A percentile compares a stretch with the other conserved stretches of the same genome.
These are phyloP conservation scores for Phytophthora chlamydospora DNA, from an alignment of 352 stramenopile genomes.

Conservation along the genomic window DNA sequence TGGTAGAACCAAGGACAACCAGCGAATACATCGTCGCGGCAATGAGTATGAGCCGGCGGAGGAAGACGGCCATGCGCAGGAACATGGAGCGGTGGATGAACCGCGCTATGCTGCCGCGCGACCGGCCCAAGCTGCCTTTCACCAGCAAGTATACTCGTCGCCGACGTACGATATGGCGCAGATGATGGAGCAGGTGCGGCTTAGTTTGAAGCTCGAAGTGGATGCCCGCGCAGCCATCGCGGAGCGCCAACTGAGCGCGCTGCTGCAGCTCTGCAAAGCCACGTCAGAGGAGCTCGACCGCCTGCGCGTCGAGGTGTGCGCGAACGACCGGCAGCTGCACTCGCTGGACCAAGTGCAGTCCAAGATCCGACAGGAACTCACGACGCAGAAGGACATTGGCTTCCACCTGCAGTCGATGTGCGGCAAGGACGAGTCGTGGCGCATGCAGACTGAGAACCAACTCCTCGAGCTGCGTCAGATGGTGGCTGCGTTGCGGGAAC, in stretches of 20 bases:
- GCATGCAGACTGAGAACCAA: constrained; percentile 85
- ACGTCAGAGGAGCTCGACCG: constrained; percentile 79
- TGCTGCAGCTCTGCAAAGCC: constrained; percentile 75
- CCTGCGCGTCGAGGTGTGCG: constrained; percentile 70
- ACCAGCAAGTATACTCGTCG: constrained; percentile 62
- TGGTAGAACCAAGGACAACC: constrained; percentile 38
- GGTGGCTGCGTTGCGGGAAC: constrained; percentile 70
- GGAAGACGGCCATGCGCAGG: constrained; percentile 25
- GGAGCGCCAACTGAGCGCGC: constrained; percentile 76
- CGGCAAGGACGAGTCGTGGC: constrained; percentile 88
- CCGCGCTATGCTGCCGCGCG: constrained; percentile 6
- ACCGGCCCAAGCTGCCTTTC: constrained; percentile 10
- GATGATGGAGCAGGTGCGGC: constrained; percentile 86
- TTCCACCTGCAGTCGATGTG: constrained; percentile 84
- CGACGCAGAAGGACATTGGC: constrained; percentile 81
- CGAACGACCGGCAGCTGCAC: constrained; percentile 75
- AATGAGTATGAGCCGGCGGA: constrained; percentile 18
- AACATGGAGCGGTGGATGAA: constrained; percentile 22
- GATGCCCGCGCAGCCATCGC: constrained; percentile 77
- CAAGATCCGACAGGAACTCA: constrained; percentile 80
- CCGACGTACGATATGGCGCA: constrained; percentile 79
- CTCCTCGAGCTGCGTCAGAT: constrained; percentile 79
- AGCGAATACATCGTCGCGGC: constrained; percentile 28
- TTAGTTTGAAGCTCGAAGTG: constrained; percentile 86
- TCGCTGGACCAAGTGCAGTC: constrained; percentile 77